Evolutionary conservation across 768 basidiomycete genomes (phyloP).

Genomic region (Neoboletus magnificus): DNA sequence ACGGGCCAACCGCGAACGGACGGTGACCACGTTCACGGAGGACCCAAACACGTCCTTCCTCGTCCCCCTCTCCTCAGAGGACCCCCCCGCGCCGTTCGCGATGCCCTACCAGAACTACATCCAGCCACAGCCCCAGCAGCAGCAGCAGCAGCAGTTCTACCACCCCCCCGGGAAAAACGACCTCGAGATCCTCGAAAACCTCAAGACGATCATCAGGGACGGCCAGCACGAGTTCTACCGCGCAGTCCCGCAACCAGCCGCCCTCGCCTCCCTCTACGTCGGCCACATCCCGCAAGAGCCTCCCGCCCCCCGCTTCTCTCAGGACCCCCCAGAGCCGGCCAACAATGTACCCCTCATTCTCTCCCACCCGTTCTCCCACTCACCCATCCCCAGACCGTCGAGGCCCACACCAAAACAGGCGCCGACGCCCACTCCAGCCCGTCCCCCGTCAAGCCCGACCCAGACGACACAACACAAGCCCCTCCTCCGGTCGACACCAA

Average conservation of each 20-base stretch:
- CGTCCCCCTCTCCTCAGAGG: slow-evolving; percentile 50
- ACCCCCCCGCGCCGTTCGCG: slow-evolving; percentile 40
- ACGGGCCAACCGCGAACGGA: slow-evolving; percentile 59
- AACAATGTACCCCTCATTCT: slow-evolving; percentile 35
- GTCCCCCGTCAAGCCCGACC: slow-evolving; percentile 11
- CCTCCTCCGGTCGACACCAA: slow-evolving; percentile 7
- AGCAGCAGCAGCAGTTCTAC: slow-evolving; percentile 27
- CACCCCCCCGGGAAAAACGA: slow-evolving; percentile 55
- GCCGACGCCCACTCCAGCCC: slow-evolving; percentile 14
- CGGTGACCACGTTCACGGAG: slow-evolving; percentile 64
- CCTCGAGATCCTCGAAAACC: slow-evolving; percentile 69
- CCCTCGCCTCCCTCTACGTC: slow-evolving; percentile 61
- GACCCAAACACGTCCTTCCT: slow-evolving; percentile 54
- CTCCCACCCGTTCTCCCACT: slow-evolving; percentile 1
- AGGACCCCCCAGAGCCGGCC: slow-evolving; percentile 13
- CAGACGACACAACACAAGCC: slow-evolving; percentile 6
- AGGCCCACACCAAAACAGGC: slow-evolving; percentile 22
- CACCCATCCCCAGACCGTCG: slow-evolving; percentile 21
- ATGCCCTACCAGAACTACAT: slow-evolving; percentile 38
- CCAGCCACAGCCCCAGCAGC: slow-evolving; percentile 27
- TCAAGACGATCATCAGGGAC: slow-evolving; percentile 68
- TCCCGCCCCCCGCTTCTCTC: slow-evolving; percentile 3
- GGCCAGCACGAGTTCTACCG: slow-evolving; percentile 72
- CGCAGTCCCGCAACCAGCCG: slow-evolving; percentile 60
- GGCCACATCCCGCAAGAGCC: slow-evolving; percentile 41